phyloP scores from a whole-genome alignment of 805 yeast species.

The Kurtzmaniella cleridarum region DNA sequence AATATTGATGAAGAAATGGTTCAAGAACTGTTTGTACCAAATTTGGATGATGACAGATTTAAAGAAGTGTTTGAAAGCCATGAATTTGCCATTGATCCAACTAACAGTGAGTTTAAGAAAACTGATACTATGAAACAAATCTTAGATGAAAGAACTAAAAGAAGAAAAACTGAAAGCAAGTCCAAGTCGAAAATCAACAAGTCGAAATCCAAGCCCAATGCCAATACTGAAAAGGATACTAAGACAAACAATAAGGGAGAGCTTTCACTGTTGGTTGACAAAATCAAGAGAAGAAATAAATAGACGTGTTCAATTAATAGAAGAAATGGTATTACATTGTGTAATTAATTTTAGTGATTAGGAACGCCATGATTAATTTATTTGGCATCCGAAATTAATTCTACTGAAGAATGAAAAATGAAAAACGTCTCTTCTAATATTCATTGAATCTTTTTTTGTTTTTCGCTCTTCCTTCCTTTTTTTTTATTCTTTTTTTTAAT shows the following conservation, averaged over 20 bases:
- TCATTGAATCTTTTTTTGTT: no score
- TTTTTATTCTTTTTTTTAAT: no score
- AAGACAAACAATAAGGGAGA: constrained; percentile 8
- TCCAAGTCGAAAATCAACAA: constrained; percentile 50
- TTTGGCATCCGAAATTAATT: no score
- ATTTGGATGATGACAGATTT: constrained; percentile 81
- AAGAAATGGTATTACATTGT: no score
- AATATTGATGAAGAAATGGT: constrained; percentile 46
- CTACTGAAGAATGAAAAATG: no score
- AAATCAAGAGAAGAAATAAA: constrained; percentile 41
- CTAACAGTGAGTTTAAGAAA: constrained; percentile 82
- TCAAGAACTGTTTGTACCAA: constrained; percentile 55
- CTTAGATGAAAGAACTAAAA: constrained; percentile 66
- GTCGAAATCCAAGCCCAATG: constrained; percentile 15
- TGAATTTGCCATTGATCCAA: constrained; percentile 91
- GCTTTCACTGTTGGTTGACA: constrained; percentile 37
- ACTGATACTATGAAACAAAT: constrained; percentile 84
- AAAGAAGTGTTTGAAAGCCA: constrained; percentile 83
- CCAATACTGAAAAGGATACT: constrained; percentile 3
- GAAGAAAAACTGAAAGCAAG: constrained; percentile 69
- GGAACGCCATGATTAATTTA: no score
- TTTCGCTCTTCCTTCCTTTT: no score
- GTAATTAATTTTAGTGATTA: no score
- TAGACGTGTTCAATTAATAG: no score
- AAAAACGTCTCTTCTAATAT: no score